Evolutionary conservation across 2,329 filamentous ascomycete genomes (phyloP).

Genomic region (Pseudogymnoascus sp.): DNA sequence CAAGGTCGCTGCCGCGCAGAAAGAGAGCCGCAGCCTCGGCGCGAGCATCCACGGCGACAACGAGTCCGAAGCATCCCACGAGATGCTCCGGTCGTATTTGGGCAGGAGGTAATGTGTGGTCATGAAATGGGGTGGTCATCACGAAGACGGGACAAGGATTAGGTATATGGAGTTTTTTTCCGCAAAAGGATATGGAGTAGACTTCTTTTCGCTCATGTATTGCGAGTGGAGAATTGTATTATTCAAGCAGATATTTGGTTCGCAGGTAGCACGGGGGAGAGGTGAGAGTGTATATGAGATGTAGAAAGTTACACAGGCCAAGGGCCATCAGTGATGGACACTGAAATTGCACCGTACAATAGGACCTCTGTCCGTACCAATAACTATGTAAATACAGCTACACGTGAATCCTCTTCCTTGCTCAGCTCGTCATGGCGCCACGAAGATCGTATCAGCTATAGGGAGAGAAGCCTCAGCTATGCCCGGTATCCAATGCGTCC

Average conservation of each 20-base stretch:
- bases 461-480: conserved; percentile 3
- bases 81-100: conserved; percentile 85
- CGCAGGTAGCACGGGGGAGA: neutral
- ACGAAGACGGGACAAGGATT: neutral
- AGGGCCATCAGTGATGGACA: neutral
- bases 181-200: neutral
- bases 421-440: conserved; percentile 2
- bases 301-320: conserved; percentile 3
- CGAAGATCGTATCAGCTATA: neutral
- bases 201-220: neutral
- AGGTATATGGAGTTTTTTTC: conserved; percentile 4
- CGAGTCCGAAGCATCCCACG: conserved; percentile 65
- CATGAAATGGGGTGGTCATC: conserved; percentile 1
- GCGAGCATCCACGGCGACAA: conserved; percentile 43
- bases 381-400: neutral
- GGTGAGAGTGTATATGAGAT: neutral
- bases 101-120: conserved; percentile 49
- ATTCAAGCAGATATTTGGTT: neutral
- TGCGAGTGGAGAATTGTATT: conserved; percentile 5
- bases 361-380: neutral
- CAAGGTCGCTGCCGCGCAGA: conserved; percentile 76
- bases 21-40: conserved; percentile 57
- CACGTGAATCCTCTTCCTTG: neutral
- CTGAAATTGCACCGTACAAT: neutral
- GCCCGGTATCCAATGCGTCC: neutral